These are phyloP conservation scores for Colletotrichum australisinense DNA, from an alignment of 2,329 filamentous ascomycete species.

Conservation along the genomic window DNA sequence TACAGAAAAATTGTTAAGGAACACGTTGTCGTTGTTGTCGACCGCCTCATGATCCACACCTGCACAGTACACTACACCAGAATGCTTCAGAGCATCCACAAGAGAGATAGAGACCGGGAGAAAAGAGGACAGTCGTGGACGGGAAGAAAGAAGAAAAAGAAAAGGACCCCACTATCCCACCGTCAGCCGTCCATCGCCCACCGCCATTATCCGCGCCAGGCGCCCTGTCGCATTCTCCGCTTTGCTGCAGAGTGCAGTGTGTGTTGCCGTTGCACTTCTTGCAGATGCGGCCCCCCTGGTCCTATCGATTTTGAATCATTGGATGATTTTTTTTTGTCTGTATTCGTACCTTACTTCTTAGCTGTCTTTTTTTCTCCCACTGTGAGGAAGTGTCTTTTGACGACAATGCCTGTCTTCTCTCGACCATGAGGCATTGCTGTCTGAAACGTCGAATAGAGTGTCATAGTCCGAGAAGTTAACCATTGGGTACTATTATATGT, in stretches of 20 bases:
- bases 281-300: neutral
- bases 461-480: neutral
- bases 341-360: neutral
- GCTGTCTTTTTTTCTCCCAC: neutral
- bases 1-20: neutral
- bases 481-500: too few species aligned
- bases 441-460: neutral
- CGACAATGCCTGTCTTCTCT: neutral
- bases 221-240: constrained; percentile 1
- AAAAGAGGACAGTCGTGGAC: too few species aligned
- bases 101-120: neutral
- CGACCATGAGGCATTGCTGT: too few species aligned
- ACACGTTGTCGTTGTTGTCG: neutral
- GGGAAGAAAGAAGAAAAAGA: neutral
- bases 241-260: constrained; percentile 2
- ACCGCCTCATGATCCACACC: neutral
- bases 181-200: neutral
- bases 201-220: constrained; percentile 7
- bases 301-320: neutral
- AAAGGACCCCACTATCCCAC: neutral
- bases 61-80: neutral
- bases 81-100: neutral
- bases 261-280: neutral
- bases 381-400: neutral
- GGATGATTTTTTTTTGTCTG: neutral